Conservation (phyloP, 176 grass and related monocot species). For the Poa annua region DNA sequence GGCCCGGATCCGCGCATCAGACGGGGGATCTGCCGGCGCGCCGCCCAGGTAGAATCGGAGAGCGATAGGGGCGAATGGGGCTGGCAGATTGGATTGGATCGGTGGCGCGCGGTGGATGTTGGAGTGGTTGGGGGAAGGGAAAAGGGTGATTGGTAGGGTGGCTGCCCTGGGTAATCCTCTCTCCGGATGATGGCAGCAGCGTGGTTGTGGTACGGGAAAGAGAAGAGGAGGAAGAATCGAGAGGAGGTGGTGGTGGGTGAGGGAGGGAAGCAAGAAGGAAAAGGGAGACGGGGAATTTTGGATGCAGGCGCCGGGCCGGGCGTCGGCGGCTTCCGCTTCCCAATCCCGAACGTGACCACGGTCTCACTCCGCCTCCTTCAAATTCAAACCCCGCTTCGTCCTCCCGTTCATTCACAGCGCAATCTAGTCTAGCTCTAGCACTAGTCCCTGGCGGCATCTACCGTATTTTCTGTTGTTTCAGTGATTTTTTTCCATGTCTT, state of each 20-base stretch:
- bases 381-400: slow-evolving; percentile 7
- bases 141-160: slow-evolving; percentile 37
- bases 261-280: slow-evolving; percentile 27
- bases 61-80: background rate
- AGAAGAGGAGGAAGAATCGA: background rate
- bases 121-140: slow-evolving; percentile 46
- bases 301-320: background rate
- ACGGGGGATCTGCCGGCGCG: slow-evolving; percentile 14
- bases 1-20: slow-evolving; percentile 57
- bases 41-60: background rate
- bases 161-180: background rate
- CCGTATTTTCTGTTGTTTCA: background rate
- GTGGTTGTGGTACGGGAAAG: background rate
- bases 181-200: slow-evolving; percentile 24
- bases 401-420: background rate
- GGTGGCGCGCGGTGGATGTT: background rate
- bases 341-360: slow-evolving; percentile 6
- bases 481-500: background rate
- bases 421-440: background rate
- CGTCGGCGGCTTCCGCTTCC: slow-evolving; percentile 15
- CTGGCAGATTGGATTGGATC: background rate
- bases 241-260: slow-evolving; percentile 43
- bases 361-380: background rate
- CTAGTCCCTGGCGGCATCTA: too few species aligned
- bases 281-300: background rate